Percentiles rank a stretch among this genome's conserved stretches.
These are phyloP conservation scores for Secale cereale DNA, from an alignment of 176 grass and related monocot species.

Conservation along the genomic window DNA sequence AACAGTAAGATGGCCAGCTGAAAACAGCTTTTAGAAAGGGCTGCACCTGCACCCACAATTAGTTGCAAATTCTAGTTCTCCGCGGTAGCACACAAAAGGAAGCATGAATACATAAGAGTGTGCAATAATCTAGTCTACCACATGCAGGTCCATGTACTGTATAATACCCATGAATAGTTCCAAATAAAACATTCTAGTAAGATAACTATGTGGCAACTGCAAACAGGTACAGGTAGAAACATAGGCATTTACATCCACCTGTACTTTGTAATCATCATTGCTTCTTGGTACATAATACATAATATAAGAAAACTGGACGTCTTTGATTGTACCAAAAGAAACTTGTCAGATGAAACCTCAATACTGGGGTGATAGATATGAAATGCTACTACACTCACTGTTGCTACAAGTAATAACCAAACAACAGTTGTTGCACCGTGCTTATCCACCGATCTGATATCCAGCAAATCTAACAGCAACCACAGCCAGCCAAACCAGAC, in stretches of 20 bases:
- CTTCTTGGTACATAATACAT: not conserved
- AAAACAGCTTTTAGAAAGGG: constrained; percentile 6
- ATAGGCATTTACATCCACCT: not conserved
- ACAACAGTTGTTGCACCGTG: not conserved
- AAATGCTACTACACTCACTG: not conserved
- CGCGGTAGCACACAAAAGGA: not conserved
- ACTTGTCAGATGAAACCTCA: not conserved
- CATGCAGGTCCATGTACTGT: not conserved
- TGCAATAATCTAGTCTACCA: not conserved
- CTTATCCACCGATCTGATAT: not conserved
- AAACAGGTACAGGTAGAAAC: not conserved
- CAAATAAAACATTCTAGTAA: not conserved
- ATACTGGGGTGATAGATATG: not conserved
- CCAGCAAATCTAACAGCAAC: not conserved
- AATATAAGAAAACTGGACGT: not conserved
- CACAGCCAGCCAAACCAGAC: not conserved
- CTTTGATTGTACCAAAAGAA: not conserved
- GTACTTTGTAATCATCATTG: not conserved
- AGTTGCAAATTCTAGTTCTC: not conserved
- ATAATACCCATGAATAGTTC: not conserved
- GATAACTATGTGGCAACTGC: not conserved
- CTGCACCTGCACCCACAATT: not conserved
- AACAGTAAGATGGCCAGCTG: not conserved
- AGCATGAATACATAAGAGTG: not conserved
- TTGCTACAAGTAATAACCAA: not conserved